Evolutionary conservation across 495 filamentous ascomycete species (phyloP).

Genomic region (Lasiosphaeria miniovina): DNA sequence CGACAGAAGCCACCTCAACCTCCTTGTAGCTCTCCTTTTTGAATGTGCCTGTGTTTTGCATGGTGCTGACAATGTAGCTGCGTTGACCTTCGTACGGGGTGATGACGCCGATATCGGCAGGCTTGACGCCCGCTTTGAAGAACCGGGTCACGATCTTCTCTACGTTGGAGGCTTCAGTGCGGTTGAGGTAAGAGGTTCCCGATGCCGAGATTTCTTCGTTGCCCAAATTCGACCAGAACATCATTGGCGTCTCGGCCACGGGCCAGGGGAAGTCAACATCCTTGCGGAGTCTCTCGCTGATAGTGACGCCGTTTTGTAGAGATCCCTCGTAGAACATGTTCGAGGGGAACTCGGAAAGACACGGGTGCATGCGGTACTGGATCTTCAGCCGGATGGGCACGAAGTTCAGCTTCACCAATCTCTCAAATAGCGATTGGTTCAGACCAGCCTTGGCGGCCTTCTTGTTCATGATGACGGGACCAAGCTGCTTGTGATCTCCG

Average conservation of each 20-base stretch:
- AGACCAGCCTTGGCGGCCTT: constrained; percentile 96
- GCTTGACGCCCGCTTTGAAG: constrained; percentile 98
- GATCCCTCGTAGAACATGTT: constrained; percentile 99
- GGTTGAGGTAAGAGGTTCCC: constrained; percentile 96
- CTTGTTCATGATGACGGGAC: constrained; percentile 99
- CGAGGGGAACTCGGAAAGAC: constrained; percentile 94
- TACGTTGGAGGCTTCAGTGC: constrained; percentile 93
- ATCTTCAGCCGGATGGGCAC: constrained; percentile 92
- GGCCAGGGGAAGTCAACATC: constrained; percentile 99
- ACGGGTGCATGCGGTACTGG: constrained; percentile 99
- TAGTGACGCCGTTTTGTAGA: constrained; percentile 94
- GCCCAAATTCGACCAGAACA: constrained; percentile 99
- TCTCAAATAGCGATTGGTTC: constrained; percentile 96
- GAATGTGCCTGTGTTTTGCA: constrained; percentile 95
- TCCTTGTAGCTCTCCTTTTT: constrained; percentile 99
- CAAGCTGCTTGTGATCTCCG: constrained; percentile 97
- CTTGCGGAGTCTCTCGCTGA: constrained; percentile 77
- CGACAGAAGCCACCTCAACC: constrained; percentile 96
- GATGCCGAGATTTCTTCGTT: constrained; percentile 98
- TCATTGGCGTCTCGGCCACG: constrained; percentile 91
- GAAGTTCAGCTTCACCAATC: constrained; percentile 89
- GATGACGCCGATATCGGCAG: constrained; percentile 91
- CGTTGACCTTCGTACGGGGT: constrained; percentile 98
- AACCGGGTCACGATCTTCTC: constrained; percentile 98
- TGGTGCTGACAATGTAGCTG: constrained; percentile 96